Evolutionary conservation across 1,284 basidiomycete species (phyloP).

Genomic region (Trichosporon coremiiforme): DNA sequence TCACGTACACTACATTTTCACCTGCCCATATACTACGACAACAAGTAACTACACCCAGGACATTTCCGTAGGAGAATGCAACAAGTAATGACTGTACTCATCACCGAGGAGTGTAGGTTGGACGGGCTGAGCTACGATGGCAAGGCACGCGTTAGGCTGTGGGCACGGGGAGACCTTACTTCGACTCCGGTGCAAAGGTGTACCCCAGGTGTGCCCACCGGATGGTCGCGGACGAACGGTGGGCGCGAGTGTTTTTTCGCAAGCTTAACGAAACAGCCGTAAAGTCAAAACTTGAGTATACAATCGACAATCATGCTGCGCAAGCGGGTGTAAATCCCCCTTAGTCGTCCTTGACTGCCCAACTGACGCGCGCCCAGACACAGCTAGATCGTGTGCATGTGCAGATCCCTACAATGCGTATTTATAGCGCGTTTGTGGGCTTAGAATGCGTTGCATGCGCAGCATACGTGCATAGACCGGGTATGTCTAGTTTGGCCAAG

Average conservation of each 20-base stretch:
- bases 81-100: background rate
- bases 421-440: background rate
- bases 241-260: background rate
- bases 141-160: background rate
- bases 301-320: background rate
- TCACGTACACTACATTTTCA: background rate
- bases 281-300: background rate
- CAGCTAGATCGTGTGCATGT: background rate
- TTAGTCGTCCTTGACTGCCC: background rate
- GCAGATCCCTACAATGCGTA: background rate
- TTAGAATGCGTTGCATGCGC: no score
- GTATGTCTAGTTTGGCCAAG: no score
- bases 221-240: background rate
- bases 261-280: background rate
- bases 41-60: background rate
- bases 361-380: background rate
- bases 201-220: background rate
- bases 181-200: no score
- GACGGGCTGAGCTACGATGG: background rate
- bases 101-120: no score
- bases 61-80: slow-evolving; percentile 18
- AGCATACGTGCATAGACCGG: no score
- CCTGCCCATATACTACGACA: background rate
- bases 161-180: background rate
- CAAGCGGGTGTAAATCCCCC: background rate